These are phyloP conservation scores for Plectranthus barbatus DNA, from an alignment of 257 asterid species.

Conservation along the genomic window DNA sequence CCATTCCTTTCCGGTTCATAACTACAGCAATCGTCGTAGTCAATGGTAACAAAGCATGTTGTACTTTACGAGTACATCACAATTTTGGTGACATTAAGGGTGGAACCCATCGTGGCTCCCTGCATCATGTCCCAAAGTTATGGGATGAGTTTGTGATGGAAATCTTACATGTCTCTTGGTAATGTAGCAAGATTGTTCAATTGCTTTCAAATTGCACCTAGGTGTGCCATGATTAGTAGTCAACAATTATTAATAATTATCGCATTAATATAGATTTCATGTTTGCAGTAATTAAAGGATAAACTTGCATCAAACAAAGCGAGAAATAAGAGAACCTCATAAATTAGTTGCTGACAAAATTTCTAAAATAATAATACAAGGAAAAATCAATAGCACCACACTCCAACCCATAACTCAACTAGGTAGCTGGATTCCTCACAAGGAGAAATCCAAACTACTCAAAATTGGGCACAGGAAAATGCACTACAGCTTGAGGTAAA, in stretches of 20 bases:
- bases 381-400: neutral
- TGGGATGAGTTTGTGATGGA: neutral
- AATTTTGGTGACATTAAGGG: neutral
- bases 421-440: slow-evolving; percentile 6
- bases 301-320: neutral
- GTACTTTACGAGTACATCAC: slow-evolving; percentile 3
- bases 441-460: slow-evolving; percentile 12
- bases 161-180: neutral
- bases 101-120: neutral
- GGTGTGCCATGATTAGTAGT: neutral
- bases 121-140: neutral
- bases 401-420: neutral
- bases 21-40: neutral
- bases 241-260: too few species aligned
- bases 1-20: slow-evolving; percentile 68
- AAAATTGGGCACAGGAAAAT: slow-evolving; percentile 23
- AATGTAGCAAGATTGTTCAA: neutral
- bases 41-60: slow-evolving; percentile 1
- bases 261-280: too few species aligned
- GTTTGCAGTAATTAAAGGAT: neutral
- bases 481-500: slow-evolving; percentile 56
- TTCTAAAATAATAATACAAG: neutral
- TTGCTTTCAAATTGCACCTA: neutral
- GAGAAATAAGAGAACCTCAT: neutral
- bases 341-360: neutral